phyloP scores from a whole-genome alignment of 768 basidiomycete species.

The Hericium erinaceus region DNA sequence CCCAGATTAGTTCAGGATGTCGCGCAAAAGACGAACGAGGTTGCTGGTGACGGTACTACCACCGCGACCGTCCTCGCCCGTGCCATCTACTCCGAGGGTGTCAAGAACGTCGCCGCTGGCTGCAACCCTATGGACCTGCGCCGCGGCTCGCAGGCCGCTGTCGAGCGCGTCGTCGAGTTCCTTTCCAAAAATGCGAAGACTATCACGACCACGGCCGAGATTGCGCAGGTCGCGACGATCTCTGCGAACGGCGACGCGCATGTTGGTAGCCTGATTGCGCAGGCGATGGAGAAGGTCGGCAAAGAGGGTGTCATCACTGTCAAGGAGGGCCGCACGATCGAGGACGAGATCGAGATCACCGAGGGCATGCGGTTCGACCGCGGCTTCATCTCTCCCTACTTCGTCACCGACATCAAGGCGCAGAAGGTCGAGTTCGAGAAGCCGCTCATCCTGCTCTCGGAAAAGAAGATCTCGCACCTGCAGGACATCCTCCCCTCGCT shows the following conservation, averaged over 20 bases:
- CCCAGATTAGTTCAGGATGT: conserved; percentile 87
- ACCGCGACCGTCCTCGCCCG: conserved; percentile 96
- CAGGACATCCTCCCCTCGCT: conserved; percentile 94
- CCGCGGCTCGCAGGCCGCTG: conserved; percentile 94
- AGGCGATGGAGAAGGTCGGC: conserved; percentile 99
- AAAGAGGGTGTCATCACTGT: conserved; percentile 99
- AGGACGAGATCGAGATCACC: conserved; percentile 98
- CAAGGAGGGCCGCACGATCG: conserved; percentile 96
- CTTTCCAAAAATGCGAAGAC: conserved; percentile 82
- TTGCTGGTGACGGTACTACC: conserved; percentile 96
- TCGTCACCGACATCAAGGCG: conserved; percentile 94
- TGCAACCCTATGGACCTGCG: conserved; percentile 99
- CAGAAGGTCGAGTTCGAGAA: conserved; percentile 98
- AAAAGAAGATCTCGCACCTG: conserved; percentile 95
- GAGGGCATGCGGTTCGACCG: conserved; percentile 99
- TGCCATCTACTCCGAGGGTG: conserved; percentile 96
- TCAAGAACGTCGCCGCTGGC: conserved; percentile 97
- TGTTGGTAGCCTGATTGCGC: conserved; percentile 90
- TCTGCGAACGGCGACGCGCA: conserved; percentile 71
- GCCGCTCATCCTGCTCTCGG: conserved; percentile 84
- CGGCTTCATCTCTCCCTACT: conserved; percentile 96
- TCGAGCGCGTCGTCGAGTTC: conserved; percentile 84
- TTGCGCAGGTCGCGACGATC: conserved; percentile 92
- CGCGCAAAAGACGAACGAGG: conserved; percentile 93
- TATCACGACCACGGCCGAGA: conserved; percentile 95